A percentile compares a stretch with the other conserved stretches of the same genome.
These are phyloP conservation scores for Claviceps sp. DNA, from an alignment of 2,329 filamentous ascomycete genomes.

Conservation along the genomic window DNA sequence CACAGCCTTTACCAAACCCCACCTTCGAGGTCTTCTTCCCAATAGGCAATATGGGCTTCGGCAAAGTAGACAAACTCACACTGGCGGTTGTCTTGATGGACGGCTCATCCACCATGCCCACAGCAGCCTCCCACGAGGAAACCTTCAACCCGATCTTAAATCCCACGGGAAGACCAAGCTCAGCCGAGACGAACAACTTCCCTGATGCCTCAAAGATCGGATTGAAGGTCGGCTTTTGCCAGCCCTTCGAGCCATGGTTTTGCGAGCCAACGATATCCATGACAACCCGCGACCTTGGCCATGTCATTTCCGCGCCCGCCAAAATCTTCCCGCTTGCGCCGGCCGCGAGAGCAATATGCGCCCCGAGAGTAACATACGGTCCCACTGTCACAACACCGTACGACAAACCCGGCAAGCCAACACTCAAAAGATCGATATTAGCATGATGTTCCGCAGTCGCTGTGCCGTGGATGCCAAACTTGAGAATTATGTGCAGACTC, in stretches of 20 bases:
- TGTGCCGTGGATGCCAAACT: slow-evolving; percentile 18
- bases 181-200: slow-evolving; percentile 12
- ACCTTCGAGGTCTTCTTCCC: slow-evolving; percentile 3
- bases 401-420: slow-evolving; percentile 13
- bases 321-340: slow-evolving; percentile 14
- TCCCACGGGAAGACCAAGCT: slow-evolving; percentile 16
- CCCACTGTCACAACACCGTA: slow-evolving; percentile 16
- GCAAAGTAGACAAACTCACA: slow-evolving; percentile 7
- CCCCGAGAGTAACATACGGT: slow-evolving; percentile 12
- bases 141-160: slow-evolving; percentile 14
- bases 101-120: slow-evolving; percentile 15
- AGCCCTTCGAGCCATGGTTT: slow-evolving; percentile 1
- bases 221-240: slow-evolving; percentile 13
- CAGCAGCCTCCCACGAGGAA: slow-evolving; percentile 8
- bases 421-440: slow-evolving; percentile 10
- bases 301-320: slow-evolving; percentile 16
- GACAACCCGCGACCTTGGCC: slow-evolving; percentile 2
- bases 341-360: slow-evolving; percentile 11
- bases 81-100: slow-evolving; percentile 13
- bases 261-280: slow-evolving; percentile 13
- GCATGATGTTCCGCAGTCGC: slow-evolving; percentile 10
- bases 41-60: background rate
- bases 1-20: slow-evolving; percentile 13
- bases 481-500: background rate
- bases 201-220: slow-evolving; percentile 16